These are phyloP conservation scores for Podospora fimiseda DNA, from an alignment of 495 filamentous ascomycete genomes.

Conservation along the genomic window DNA sequence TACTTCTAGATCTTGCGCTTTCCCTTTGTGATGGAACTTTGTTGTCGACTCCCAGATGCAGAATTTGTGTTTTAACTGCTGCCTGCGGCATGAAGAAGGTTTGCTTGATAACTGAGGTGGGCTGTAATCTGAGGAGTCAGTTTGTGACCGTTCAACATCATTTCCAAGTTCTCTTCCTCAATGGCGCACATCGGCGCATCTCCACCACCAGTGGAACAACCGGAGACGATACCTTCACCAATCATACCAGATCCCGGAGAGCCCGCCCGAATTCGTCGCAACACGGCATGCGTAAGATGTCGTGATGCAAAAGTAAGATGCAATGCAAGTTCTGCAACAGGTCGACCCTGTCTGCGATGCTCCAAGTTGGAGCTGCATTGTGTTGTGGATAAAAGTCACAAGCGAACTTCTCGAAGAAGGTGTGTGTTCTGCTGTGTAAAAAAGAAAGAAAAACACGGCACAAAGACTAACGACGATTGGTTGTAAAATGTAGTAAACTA, in stretches of 20 bases:
- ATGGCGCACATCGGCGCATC: not conserved
- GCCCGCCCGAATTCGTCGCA: slow-evolving; percentile 31
- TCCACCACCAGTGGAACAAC: not conserved
- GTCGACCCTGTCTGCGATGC: slow-evolving; percentile 37
- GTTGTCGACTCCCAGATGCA: not conserved
- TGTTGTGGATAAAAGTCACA: slow-evolving; percentile 41
- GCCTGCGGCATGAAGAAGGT: not conserved
- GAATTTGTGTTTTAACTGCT: not conserved
- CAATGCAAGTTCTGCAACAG: slow-evolving; percentile 35
- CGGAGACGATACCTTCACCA: not conserved
- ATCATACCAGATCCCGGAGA: slow-evolving; percentile 1
- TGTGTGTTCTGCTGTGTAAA: slow-evolving; percentile 11
- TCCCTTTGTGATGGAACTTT: slow-evolving; percentile 1
- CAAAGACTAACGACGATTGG: not conserved
- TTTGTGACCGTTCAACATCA: not conserved
- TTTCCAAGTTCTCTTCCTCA: too few species aligned
- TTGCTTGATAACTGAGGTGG: not conserved
- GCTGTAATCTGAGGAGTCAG: not conserved
- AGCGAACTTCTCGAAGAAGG: slow-evolving; percentile 38
- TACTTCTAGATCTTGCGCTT: slow-evolving; percentile 4
- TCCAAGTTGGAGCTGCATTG: slow-evolving; percentile 39
- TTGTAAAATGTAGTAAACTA: slow-evolving; percentile 28
- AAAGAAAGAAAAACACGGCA: not conserved
- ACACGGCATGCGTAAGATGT: slow-evolving; percentile 38
- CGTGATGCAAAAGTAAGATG: slow-evolving; percentile 39